Conservation (phyloP, 306 rosid species). For the Betula pendula region DNA sequence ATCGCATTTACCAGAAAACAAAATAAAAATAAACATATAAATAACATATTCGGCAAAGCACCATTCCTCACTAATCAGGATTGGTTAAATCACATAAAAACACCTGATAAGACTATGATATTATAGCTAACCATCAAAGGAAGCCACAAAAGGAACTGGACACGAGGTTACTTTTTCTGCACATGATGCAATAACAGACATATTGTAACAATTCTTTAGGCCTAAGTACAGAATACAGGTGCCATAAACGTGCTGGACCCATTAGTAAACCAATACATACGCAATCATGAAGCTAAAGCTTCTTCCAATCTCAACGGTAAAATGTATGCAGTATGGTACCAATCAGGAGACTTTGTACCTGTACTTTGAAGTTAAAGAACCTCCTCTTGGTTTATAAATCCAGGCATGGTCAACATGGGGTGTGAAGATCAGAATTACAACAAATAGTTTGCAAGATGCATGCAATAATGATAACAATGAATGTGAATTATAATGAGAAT, state of each 20-base stretch:
- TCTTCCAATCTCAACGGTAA: not conserved
- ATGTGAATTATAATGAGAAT: not conserved
- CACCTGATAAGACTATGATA: not conserved
- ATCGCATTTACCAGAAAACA: conserved; percentile 21
- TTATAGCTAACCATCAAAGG: not conserved
- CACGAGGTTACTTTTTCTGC: not conserved
- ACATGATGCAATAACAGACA: not conserved
- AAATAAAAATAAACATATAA: conserved; percentile 17
- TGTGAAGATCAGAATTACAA: not conserved
- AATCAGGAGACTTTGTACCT: not conserved
- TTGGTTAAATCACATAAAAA: not conserved
- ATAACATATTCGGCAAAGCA: not conserved
- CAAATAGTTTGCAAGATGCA: too few relatives aligned
- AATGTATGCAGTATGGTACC: conserved; percentile 2
- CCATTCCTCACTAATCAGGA: conserved; percentile 1
- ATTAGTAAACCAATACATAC: not conserved
- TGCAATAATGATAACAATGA: too few relatives aligned
- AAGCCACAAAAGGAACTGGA: not conserved
- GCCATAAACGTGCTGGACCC: not conserved
- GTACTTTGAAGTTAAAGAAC: not conserved
- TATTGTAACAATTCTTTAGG: not conserved
- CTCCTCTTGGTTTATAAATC: not conserved
- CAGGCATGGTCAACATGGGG: not conserved
- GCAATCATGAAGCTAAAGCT: not conserved
- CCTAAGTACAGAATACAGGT: not conserved